Conservation (phyloP, 23 red algal genomes). For the Cyanidiococcus yangmingshanensis region DNA sequence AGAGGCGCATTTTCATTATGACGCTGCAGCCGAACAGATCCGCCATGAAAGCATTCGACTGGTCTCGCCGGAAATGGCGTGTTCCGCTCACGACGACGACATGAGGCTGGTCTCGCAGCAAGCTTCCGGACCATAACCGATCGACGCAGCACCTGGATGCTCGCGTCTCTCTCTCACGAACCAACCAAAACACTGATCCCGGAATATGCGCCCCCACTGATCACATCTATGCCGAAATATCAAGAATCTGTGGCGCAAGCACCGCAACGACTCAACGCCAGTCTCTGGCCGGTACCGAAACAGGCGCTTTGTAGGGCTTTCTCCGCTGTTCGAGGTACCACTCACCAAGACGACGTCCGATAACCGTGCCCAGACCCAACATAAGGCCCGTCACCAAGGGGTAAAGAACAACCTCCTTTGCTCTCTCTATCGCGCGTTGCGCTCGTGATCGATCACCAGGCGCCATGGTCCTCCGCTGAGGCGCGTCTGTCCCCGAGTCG, state of each 20-base stretch:
- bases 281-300: neutral
- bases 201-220: too few species aligned
- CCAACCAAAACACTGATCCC: too few species aligned
- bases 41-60: neutral
- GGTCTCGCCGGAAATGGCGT: neutral
- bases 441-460: neutral
- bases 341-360: neutral
- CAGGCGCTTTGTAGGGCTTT: neutral
- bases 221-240: too few species aligned
- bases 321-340: neutral
- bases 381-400: neutral
- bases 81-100: too few species aligned
- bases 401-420: neutral
- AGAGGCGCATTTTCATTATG: neutral
- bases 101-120: too few species aligned
- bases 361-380: neutral
- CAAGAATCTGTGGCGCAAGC: too few species aligned
- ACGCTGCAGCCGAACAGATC: neutral
- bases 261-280: neutral
- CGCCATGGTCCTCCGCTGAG: neutral
- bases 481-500: too few species aligned
- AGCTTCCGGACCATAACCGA: too few species aligned
- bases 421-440: slow-evolving; percentile 3
- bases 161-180: too few species aligned
- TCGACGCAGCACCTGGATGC: too few species aligned